Evolutionary conservation across 1,284 basidiomycete species (phyloP).

Genomic region (Moesziomyces sp.): DNA sequence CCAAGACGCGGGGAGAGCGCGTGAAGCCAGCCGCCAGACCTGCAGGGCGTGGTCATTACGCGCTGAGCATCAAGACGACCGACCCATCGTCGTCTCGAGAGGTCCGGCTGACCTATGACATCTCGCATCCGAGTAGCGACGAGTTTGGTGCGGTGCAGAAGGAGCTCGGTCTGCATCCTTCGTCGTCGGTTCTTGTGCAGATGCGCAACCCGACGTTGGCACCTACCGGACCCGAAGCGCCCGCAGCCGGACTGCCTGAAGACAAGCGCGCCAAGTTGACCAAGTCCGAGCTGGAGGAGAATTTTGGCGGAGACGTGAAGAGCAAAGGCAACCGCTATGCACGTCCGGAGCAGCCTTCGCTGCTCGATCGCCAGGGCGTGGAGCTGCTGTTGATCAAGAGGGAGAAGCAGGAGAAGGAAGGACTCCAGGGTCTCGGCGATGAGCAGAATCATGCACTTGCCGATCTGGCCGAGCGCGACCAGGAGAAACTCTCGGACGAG

Average conservation of each 20-base stretch:
- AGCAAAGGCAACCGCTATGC: conserved; percentile 50
- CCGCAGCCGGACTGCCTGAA: conserved; percentile 40
- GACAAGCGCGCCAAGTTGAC: conserved; percentile 43
- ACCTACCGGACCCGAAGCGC: conserved; percentile 37
- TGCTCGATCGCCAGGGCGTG: conserved; percentile 52
- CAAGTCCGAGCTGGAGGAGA: conserved; percentile 47
- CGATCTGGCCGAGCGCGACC: conserved; percentile 24
- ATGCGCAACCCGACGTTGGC: conserved; percentile 57
- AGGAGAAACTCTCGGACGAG: conserved; percentile 31
- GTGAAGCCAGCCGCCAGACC: conserved; percentile 47
- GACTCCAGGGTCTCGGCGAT: conserved; percentile 44
- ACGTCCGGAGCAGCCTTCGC: conserved; percentile 39
- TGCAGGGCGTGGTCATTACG: conserved; percentile 51
- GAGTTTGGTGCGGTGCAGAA: conserved; percentile 53
- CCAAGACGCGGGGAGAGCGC: conserved; percentile 52
- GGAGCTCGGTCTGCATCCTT: conserved; percentile 48
- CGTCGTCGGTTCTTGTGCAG: conserved; percentile 43
- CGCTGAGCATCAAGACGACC: conserved; percentile 40
- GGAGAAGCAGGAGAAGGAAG: conserved; percentile 42
- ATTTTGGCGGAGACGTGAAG: conserved; percentile 52
- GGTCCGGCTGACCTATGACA: conserved; percentile 50
- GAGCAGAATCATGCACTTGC: conserved; percentile 39
- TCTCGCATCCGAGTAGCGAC: conserved; percentile 47
- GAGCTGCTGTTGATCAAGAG: conserved; percentile 53
- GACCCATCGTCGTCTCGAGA: conserved; percentile 47